These are phyloP conservation scores for Ascodesmis nigricans DNA, from an alignment of 495 filamentous ascomycete genomes.

Conservation along the genomic window DNA sequence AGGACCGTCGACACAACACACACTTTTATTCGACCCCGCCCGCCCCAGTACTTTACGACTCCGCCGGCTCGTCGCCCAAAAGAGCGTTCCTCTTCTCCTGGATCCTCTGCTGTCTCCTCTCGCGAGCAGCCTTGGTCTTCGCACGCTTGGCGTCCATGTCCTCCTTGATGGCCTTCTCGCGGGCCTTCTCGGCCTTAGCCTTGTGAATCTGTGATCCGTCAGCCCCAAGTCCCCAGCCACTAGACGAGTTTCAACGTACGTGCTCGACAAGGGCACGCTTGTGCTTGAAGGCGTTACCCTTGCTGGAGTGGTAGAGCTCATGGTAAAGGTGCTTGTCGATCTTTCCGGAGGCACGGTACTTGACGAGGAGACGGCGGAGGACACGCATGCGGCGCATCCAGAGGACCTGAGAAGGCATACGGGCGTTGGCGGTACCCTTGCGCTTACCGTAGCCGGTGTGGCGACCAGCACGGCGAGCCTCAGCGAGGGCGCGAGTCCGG, in stretches of 20 bases:
- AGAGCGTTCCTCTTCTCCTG: conserved; percentile 72
- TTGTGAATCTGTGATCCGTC: conserved; percentile 96
- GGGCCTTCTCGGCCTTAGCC: conserved; percentile 95
- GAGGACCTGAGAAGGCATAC: conserved; percentile 94
- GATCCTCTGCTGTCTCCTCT: conserved; percentile 78
- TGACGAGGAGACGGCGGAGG: conserved; percentile 93
- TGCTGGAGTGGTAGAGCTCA: conserved; percentile 96
- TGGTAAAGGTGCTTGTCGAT: conserved; percentile 99
- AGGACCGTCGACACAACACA: too few species aligned
- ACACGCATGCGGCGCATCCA: conserved; percentile 99
- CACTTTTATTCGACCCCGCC: too few species aligned
- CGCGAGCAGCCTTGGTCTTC: conserved; percentile 98
- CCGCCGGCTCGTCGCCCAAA: conserved; percentile 35
- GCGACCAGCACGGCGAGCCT: conserved; percentile 73
- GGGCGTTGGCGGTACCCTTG: conserved; percentile 98
- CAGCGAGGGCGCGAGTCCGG: conserved; percentile 75
- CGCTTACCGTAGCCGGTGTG: conserved; percentile 99
- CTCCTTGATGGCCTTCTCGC: conserved; percentile 84
- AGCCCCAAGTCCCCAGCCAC: too few species aligned
- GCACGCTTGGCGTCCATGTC: conserved; percentile 99
- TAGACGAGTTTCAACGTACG: too few species aligned
- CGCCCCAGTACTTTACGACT: conserved; percentile 19
- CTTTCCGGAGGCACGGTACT: conserved; percentile 98
- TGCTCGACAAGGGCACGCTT: conserved; percentile 98
- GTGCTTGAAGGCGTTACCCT: conserved; percentile 99